Conservation (phyloP, 129 eudicot genomes). For the Deinandra increscens region DNA sequence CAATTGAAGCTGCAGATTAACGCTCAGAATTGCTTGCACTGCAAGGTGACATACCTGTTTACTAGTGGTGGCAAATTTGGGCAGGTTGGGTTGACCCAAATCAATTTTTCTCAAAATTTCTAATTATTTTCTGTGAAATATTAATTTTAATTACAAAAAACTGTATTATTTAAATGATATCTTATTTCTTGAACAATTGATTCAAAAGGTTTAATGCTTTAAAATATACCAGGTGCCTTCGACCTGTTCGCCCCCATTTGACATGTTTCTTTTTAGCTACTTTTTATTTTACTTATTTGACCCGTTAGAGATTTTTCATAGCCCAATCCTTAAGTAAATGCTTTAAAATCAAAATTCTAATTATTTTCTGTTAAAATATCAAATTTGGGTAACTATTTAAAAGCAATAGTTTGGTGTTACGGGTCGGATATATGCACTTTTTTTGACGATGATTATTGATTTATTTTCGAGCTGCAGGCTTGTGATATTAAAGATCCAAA, state of each 20-base stretch:
- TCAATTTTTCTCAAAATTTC: no score
- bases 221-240: neutral
- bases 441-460: constrained; percentile 16
- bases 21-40: constrained; percentile 97
- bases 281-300: neutral
- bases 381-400: neutral
- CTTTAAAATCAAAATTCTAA: neutral
- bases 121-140: no score
- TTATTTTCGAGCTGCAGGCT: constrained; percentile 48
- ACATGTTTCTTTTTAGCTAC: no score
- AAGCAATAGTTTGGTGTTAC: neutral
- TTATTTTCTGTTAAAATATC: no score
- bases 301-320: neutral
- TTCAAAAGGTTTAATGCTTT: neutral
- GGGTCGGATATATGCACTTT: neutral
- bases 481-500: constrained; percentile 97
- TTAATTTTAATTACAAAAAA: neutral
- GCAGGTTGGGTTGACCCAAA: neutral
- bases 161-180: neutral
- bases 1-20: constrained; percentile 81
- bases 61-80: neutral
- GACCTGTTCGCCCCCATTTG: no score
- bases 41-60: constrained; percentile 62
- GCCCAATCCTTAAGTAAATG: neutral
- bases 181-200: neutral